phyloP scores from a whole-genome alignment of 495 filamentous ascomycete species.

The Apodospora peruviana region DNA sequence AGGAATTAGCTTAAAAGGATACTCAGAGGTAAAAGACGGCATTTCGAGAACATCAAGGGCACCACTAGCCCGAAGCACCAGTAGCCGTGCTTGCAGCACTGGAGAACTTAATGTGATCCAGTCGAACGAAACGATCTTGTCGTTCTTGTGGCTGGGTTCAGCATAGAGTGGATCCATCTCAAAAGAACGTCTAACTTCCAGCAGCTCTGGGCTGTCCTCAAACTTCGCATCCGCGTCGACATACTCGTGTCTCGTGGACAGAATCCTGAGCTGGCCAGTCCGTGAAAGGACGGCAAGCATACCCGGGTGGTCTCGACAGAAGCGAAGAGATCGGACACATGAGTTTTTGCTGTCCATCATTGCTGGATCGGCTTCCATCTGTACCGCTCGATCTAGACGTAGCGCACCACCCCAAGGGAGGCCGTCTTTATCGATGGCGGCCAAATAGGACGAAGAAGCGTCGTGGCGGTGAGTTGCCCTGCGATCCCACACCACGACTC shows the following conservation, averaged over 20 bases:
- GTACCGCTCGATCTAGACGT: constrained; percentile 59
- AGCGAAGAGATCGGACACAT: constrained; percentile 72
- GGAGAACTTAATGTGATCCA: constrained; percentile 63
- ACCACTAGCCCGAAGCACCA: constrained; percentile 66
- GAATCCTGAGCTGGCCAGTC: constrained; percentile 70
- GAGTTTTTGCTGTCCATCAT: constrained; percentile 44
- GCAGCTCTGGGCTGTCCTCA: constrained; percentile 41
- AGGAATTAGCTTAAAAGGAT: constrained; percentile 43
- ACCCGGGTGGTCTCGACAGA: constrained; percentile 66
- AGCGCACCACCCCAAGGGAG: constrained; percentile 56
- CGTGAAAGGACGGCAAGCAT: constrained; percentile 71
- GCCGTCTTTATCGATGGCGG: constrained; percentile 43
- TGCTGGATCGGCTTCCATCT: constrained; percentile 36
- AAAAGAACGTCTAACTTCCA: constrained; percentile 47
- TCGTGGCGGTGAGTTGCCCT: constrained; percentile 53
- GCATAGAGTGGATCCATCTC: constrained; percentile 48
- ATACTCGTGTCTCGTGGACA: constrained; percentile 63
- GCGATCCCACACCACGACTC: constrained; percentile 84
- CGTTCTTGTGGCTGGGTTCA: constrained; percentile 40
- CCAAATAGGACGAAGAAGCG: constrained; percentile 38
- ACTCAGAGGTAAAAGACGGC: constrained; percentile 47
- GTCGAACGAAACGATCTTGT: constrained; percentile 79
- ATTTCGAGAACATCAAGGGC: constrained; percentile 60
- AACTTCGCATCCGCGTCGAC: constrained; percentile 30
- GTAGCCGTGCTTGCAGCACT: constrained; percentile 55